phyloP scores from a whole-genome alignment of 495 filamentous ascomycete genomes.

The Neurospora discreta region DNA sequence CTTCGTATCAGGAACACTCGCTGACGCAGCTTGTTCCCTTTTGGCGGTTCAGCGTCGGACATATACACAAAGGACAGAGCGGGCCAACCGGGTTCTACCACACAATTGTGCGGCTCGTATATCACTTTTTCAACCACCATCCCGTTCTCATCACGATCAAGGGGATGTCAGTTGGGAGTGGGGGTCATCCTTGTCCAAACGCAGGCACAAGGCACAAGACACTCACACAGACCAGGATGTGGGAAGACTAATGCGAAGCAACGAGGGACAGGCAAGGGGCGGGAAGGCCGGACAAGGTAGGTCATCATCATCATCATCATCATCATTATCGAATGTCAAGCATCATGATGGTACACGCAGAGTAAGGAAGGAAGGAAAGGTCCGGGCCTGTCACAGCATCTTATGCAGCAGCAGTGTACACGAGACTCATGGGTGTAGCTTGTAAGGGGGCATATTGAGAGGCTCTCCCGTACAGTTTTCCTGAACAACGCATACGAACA shows the following conservation, averaged over 20 bases:
- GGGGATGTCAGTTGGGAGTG: not conserved
- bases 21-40: not conserved
- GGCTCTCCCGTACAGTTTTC: not conserved
- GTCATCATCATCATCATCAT: not conserved
- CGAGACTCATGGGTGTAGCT: not conserved
- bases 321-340: not conserved
- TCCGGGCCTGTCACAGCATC: not conserved
- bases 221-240: not conserved
- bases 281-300: not conserved
- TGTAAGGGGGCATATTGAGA: not conserved
- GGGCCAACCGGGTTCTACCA: not conserved
- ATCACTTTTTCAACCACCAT: not conserved
- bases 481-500: too few species aligned
- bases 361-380: not conserved
- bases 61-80: not conserved
- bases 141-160: not conserved
- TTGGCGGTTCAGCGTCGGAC: not conserved
- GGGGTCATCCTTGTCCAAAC: not conserved
- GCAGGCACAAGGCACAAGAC: not conserved
- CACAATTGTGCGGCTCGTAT: not conserved
- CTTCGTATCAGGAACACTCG: not conserved
- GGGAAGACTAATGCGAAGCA: not conserved
- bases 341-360: not conserved
- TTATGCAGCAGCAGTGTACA: not conserved
- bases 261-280: not conserved